phyloP scores from a whole-genome alignment of 441 rosid species.

The Populus trichocarpa region DNA sequence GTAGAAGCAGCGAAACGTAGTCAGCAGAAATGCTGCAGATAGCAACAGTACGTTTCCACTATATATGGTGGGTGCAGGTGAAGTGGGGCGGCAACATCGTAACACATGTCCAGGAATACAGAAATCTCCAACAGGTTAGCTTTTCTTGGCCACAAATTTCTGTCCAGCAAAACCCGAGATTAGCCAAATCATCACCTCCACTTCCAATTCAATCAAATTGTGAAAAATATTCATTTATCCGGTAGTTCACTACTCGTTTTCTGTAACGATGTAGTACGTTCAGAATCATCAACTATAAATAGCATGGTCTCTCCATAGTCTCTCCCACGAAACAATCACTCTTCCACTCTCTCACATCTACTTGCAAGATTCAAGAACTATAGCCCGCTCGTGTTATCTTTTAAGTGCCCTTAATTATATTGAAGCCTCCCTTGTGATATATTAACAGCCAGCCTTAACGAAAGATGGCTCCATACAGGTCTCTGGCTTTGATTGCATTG shows the following conservation, averaged over 20 bases:
- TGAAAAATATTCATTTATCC: not conserved
- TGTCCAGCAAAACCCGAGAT: not conserved
- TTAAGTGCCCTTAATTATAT: too few species aligned
- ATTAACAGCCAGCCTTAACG: not conserved
- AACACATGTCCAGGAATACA: not conserved
- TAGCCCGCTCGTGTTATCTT: not conserved
- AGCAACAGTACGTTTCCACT: not conserved
- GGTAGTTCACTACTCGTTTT: not conserved
- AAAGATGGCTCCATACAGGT: conserved; percentile 20
- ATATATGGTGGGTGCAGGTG: not conserved
- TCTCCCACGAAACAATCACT: not conserved
- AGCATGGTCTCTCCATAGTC: not conserved
- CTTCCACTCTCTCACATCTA: not conserved
- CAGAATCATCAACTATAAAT: not conserved
- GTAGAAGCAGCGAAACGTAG: too few species aligned
- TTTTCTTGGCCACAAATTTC: not conserved
- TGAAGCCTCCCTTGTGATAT: not conserved
- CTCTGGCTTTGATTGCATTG: conserved; percentile 20
- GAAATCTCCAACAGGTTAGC: not conserved
- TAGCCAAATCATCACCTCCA: not conserved
- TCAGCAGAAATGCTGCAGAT: too few species aligned
- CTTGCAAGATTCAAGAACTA: not conserved
- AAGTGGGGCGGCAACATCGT: not conserved
- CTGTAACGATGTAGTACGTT: not conserved
- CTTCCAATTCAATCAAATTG: not conserved